Conservation (phyloP, 116 monocot genomes). For the Phalaenopsis hybrid region DNA sequence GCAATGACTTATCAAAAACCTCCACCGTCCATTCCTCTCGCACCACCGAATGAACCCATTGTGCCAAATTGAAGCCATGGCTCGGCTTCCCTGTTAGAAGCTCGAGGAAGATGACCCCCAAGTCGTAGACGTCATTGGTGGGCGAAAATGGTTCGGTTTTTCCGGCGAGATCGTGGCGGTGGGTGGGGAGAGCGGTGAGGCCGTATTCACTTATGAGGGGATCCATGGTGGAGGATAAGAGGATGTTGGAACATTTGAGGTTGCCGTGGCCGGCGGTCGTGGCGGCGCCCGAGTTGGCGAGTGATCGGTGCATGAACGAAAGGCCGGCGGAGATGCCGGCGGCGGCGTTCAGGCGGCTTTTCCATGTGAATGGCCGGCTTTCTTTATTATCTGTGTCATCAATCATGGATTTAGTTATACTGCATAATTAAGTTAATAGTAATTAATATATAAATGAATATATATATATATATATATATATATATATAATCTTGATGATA, state of each 20-base stretch:
- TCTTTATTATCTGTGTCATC: constrained; percentile 12
- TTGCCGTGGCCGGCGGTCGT: constrained; percentile 19
- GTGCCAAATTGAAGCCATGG: constrained; percentile 18
- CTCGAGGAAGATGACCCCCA: constrained; percentile 44
- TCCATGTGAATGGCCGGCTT: constrained; percentile 19
- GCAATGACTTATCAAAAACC: constrained; percentile 23
- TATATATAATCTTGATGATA: too few species aligned
- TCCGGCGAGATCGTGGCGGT: neutral
- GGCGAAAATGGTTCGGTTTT: neutral
- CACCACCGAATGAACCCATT: constrained; percentile 36
- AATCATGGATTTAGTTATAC: neutral
- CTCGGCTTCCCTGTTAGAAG: constrained; percentile 38
- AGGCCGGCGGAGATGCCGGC: constrained; percentile 25
- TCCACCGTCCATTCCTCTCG: constrained; percentile 42
- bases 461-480: too few species aligned
- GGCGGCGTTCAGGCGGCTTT: constrained; percentile 19
- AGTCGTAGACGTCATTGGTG: constrained; percentile 17
- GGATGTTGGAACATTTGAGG: constrained; percentile 24
- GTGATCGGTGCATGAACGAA: constrained; percentile 38
- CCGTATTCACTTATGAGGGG: constrained; percentile 24
- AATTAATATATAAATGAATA: too few species aligned
- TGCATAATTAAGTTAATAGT: neutral
- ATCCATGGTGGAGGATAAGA: constrained; percentile 5
- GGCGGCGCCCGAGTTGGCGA: constrained; percentile 7
- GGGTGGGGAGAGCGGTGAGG: constrained; percentile 3